Evolutionary conservation across 2,329 filamentous ascomycete species (phyloP).

Genomic region (Macrophomina phaseolina): DNA sequence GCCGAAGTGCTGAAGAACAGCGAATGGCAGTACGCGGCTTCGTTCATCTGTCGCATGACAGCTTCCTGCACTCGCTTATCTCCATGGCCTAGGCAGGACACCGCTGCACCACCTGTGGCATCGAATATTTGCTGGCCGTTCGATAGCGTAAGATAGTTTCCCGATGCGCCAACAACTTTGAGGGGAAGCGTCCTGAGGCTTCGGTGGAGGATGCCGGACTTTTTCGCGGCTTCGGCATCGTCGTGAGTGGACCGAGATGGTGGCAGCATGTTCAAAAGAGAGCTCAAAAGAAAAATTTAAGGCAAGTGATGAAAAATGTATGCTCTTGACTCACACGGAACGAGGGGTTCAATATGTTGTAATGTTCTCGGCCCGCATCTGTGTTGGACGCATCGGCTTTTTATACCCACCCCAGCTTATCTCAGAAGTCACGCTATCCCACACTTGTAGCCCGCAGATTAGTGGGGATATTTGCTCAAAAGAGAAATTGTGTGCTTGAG

Average conservation of each 20-base stretch:
- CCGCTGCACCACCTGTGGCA: slow-evolving; percentile 74
- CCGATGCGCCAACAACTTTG: slow-evolving; percentile 55
- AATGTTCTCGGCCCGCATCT: background rate
- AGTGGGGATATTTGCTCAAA: slow-evolving; percentile 2
- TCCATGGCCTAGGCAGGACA: slow-evolving; percentile 73
- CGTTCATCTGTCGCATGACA: slow-evolving; percentile 63
- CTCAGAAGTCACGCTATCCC: background rate
- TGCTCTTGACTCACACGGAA: too few relatives aligned
- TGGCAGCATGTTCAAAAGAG: background rate
- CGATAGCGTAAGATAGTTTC: slow-evolving; percentile 58
- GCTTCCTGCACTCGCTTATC: slow-evolving; percentile 65
- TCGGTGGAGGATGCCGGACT: slow-evolving; percentile 57
- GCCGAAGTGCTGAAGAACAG: slow-evolving; percentile 62
- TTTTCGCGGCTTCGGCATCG: background rate
- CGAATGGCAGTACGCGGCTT: slow-evolving; percentile 65
- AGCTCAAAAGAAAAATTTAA: too few relatives aligned
- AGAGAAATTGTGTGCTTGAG: background rate
- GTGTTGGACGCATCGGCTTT: background rate
- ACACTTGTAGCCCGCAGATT: background rate
- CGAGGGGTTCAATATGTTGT: background rate
- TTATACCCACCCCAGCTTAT: slow-evolving; percentile 1
- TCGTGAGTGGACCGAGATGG: background rate
- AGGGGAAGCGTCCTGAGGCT: slow-evolving; percentile 55
- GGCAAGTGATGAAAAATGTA: too few relatives aligned
- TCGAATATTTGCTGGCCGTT: slow-evolving; percentile 70